Evolutionary conservation across 768 basidiomycete species (phyloP).

Genomic region (Coprinopsis sp.): DNA sequence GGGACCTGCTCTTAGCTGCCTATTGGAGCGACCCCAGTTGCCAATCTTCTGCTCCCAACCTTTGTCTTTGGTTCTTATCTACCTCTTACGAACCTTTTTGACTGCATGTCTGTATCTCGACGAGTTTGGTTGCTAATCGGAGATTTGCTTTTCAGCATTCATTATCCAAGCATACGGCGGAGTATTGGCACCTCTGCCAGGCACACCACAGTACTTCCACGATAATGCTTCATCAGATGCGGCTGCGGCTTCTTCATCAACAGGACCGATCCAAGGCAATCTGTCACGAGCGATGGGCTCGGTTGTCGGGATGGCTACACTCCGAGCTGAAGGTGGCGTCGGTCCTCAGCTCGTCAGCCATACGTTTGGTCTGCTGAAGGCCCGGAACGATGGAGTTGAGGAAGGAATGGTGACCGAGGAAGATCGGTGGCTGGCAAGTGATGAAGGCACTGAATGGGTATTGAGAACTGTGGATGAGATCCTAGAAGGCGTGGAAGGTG

Average conservation of each 20-base stretch:
- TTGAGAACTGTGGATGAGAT: slow-evolving; percentile 78
- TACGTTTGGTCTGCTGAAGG: slow-evolving; percentile 86
- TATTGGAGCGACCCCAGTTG: no score
- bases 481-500: slow-evolving; percentile 63
- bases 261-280: no score
- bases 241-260: no score
- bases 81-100: no score
- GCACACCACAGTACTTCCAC: slow-evolving; percentile 39
- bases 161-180: slow-evolving; percentile 84
- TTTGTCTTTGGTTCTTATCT: slow-evolving; percentile 18
- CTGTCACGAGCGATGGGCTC: slow-evolving; percentile 82
- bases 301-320: slow-evolving; percentile 77
- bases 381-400: slow-evolving; percentile 54
- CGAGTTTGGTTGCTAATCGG: no score
- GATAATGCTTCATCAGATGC: slow-evolving; percentile 42
- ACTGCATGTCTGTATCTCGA: no score
- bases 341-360: slow-evolving; percentile 86
- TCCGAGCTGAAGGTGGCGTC: slow-evolving; percentile 81
- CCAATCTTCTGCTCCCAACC: slow-evolving; percentile 4
- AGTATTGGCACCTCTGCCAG: slow-evolving; percentile 71
- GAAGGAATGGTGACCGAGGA: slow-evolving; percentile 57
- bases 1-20: no score
- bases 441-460: slow-evolving; percentile 88
- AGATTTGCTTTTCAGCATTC: slow-evolving; percentile 59
- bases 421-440: slow-evolving; percentile 76